A percentile compares a stretch with the other conserved stretches of the same genome.
These are phyloP conservation scores for Calophaca sinica DNA, from an alignment of 306 rosid species.

Conservation along the genomic window DNA sequence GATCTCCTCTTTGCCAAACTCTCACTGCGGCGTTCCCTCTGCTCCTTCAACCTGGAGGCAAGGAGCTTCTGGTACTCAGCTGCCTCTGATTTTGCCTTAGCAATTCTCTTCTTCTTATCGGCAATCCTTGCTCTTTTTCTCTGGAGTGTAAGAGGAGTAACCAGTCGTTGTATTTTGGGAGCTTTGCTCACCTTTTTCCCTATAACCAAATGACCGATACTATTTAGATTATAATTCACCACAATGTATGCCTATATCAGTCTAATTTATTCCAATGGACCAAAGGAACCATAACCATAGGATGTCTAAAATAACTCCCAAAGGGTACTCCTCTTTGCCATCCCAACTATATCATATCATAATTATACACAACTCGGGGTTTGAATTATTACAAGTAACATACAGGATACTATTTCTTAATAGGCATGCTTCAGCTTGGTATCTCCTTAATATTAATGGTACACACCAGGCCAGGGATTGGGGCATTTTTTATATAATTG, in stretches of 20 bases:
- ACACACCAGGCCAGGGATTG: neutral
- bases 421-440: neutral
- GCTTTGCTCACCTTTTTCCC: constrained; percentile 60
- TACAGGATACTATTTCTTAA: neutral
- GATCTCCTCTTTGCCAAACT: constrained; percentile 55
- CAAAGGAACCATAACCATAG: neutral
- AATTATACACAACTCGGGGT: neutral
- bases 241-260: neutral
- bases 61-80: constrained; percentile 60
- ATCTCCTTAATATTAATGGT: neutral
- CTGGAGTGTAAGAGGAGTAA: constrained; percentile 57
- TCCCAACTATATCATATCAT: neutral
- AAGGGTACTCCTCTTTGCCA: neutral
- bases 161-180: constrained; percentile 54
- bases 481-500: neutral
- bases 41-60: constrained; percentile 58
- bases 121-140: constrained; percentile 56
- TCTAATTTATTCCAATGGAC: neutral
- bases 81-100: constrained; percentile 56
- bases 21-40: constrained; percentile 54
- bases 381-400: neutral
- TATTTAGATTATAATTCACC: neutral
- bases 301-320: neutral
- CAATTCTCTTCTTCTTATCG: constrained; percentile 55
- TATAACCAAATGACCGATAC: neutral